Evolutionary conservation across 208 protist species (phyloP).

Genomic region (Kentomonas sorsogonicus): DNA sequence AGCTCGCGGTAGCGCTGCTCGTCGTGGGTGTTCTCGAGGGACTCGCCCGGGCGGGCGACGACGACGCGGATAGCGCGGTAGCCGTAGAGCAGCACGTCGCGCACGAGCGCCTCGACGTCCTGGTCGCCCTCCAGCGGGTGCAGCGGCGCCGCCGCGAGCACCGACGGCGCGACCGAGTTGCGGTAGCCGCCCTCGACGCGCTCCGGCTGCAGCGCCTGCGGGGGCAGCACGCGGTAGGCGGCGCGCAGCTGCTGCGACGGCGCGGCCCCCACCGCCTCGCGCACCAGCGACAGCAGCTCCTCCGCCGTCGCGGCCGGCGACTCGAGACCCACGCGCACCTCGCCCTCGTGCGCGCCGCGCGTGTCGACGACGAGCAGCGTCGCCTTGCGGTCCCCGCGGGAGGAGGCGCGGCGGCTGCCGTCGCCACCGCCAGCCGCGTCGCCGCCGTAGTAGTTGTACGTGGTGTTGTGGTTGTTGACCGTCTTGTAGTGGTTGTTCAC

Average conservation of each 20-base stretch:
- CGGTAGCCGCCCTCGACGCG: too few species aligned
- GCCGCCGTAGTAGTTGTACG: neutral
- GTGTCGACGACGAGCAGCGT: too few species aligned
- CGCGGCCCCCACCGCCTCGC: slow-evolving; percentile 73
- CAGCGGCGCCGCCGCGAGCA: slow-evolving; percentile 44
- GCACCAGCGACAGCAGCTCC: slow-evolving; percentile 52
- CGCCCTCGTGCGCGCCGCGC: neutral
- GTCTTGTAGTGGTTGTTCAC: slow-evolving; percentile 80
- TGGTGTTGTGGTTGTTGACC: slow-evolving; percentile 37
- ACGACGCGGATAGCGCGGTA: slow-evolving; percentile 78
- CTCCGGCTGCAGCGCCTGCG: slow-evolving; percentile 47
- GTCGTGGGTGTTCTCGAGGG: slow-evolving; percentile 42
- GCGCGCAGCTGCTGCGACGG: slow-evolving; percentile 76
- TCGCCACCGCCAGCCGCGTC: neutral
- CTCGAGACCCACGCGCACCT: neutral
- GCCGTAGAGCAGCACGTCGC: slow-evolving; percentile 48
- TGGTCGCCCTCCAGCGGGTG: slow-evolving; percentile 72
- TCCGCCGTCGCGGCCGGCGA: slow-evolving; percentile 12
- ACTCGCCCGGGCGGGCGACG: slow-evolving; percentile 51
- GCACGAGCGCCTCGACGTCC: slow-evolving; percentile 54
- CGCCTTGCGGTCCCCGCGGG: too few species aligned
- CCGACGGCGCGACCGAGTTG: too few species aligned
- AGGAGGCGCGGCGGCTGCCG: neutral
- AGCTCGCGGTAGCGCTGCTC: slow-evolving; percentile 32
- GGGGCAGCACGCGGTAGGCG: slow-evolving; percentile 66